Percentiles rank a stretch among this genome's conserved stretches.
Evolutionary conservation across 805 yeast species (phyloP).

Genomic region (Starmera pachycereana): DNA sequence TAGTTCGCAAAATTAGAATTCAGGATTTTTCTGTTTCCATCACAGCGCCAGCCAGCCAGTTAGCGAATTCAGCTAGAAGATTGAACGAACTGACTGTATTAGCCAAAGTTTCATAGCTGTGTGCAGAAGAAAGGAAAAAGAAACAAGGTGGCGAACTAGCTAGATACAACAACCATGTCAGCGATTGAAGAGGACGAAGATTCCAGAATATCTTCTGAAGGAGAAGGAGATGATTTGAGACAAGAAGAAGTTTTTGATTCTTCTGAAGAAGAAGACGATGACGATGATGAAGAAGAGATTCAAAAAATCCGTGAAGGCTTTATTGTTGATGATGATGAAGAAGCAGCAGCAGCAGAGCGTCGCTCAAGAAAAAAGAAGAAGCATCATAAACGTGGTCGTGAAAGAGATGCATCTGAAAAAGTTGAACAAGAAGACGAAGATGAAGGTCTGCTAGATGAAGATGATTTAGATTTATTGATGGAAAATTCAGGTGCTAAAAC

Average conservation of each 20-base stretch:
- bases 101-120: too few species aligned
- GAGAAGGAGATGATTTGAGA: conserved; percentile 33
- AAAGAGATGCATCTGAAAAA: not conserved
- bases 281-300: conserved; percentile 86
- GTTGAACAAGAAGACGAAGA: conserved; percentile 35
- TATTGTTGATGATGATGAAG: conserved; percentile 87
- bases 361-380: conserved; percentile 26
- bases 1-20: too few species aligned
- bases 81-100: too few species aligned
- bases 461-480: conserved; percentile 83
- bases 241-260: conserved; percentile 42
- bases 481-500: conserved; percentile 75
- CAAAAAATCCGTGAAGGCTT: conserved; percentile 81
- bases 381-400: conserved; percentile 22
- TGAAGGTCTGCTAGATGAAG: conserved; percentile 80
- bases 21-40: too few species aligned
- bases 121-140: too few species aligned
- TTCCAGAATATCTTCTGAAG: conserved; percentile 19
- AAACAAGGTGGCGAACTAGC: too few species aligned
- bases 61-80: too few species aligned
- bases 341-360: conserved; percentile 39
- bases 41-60: too few species aligned
- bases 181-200: conserved; percentile 12
- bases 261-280: conserved; percentile 86
- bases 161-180: conserved; percentile 7